phyloP scores from a whole-genome alignment of 1,284 basidiomycete species.

The Apiotrichum laibachii region DNA sequence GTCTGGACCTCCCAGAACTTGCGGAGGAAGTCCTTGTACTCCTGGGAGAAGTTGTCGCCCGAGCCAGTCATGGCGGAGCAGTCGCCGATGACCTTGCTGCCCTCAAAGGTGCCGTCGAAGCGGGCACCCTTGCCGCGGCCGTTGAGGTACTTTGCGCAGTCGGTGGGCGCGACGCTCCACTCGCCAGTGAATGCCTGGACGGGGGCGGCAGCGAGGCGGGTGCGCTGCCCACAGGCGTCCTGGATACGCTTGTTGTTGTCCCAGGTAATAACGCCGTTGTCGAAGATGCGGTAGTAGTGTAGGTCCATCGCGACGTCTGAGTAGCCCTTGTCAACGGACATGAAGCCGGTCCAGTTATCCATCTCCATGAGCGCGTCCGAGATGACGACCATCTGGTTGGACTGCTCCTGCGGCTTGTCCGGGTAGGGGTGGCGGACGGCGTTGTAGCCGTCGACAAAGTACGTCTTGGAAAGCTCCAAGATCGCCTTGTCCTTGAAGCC shows the following conservation, averaged over 20 bases:
- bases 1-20: slow-evolving; percentile 85
- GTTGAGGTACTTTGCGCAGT: slow-evolving; percentile 18
- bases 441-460: slow-evolving; percentile 72
- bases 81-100: slow-evolving; percentile 64
- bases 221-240: slow-evolving; percentile 65
- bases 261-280: slow-evolving; percentile 27
- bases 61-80: slow-evolving; percentile 42
- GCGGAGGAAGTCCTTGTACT: slow-evolving; percentile 78
- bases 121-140: slow-evolving; percentile 7
- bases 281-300: slow-evolving; percentile 51
- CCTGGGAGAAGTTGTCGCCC: slow-evolving; percentile 39
- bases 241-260: background rate
- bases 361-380: slow-evolving; percentile 77
- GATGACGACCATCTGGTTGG: slow-evolving; percentile 73
- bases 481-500: slow-evolving; percentile 28
- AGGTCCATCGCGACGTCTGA: slow-evolving; percentile 67
- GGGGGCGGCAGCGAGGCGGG: slow-evolving; percentile 58
- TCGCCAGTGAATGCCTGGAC: slow-evolving; percentile 70
- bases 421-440: slow-evolving; percentile 71
- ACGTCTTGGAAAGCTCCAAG: slow-evolving; percentile 50
- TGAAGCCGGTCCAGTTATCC: slow-evolving; percentile 62
- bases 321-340: slow-evolving; percentile 65
- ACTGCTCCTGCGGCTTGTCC: slow-evolving; percentile 68
- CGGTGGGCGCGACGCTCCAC: slow-evolving; percentile 67
- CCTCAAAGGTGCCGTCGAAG: slow-evolving; percentile 66